phyloP scores from a whole-genome alignment of 176 grass and related monocot species.

The Phoenix dactylifera region DNA sequence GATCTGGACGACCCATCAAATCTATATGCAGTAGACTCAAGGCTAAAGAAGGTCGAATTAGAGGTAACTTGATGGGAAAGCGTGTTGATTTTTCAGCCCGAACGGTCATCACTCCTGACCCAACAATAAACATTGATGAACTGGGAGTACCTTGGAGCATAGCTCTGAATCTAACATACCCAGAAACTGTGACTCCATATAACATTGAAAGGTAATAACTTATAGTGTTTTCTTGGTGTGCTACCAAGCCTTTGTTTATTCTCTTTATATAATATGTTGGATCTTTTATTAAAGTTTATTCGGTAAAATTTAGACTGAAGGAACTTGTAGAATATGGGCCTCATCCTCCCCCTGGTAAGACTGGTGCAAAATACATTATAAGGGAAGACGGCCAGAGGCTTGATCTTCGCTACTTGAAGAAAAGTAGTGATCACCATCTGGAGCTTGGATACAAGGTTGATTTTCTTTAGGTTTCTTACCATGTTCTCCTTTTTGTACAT shows the following conservation, averaged over 20 bases:
- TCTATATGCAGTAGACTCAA: constrained; percentile 97
- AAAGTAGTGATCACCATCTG: constrained; percentile 96
- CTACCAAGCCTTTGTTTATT: too few species aligned
- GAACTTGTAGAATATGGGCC: constrained; percentile 96
- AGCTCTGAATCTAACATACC: constrained; percentile 90
- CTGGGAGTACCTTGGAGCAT: constrained; percentile 98
- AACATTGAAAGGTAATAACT: constrained; percentile 82
- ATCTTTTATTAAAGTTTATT: too few species aligned
- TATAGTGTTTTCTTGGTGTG: not conserved
- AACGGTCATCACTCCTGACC: constrained; percentile 89
- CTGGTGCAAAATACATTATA: constrained; percentile 91
- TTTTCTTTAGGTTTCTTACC: constrained; percentile 8
- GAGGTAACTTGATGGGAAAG: constrained; percentile 99
- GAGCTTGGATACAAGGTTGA: constrained; percentile 86
- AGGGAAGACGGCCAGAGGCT: constrained; percentile 94
- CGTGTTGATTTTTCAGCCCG: constrained; percentile 96
- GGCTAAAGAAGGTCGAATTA: constrained; percentile 97
- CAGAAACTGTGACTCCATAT: constrained; percentile 95
- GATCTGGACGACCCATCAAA: constrained; percentile 94
- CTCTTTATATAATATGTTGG: too few species aligned
- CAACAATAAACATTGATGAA: constrained; percentile 95
- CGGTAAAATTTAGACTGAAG: constrained; percentile 40
- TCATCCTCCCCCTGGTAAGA: constrained; percentile 87
- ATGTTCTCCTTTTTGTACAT: not conserved
- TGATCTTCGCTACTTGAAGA: constrained; percentile 90